Evolutionary conservation across 176 grass and related monocot species (phyloP).

Genomic region (Carex scoparia): DNA sequence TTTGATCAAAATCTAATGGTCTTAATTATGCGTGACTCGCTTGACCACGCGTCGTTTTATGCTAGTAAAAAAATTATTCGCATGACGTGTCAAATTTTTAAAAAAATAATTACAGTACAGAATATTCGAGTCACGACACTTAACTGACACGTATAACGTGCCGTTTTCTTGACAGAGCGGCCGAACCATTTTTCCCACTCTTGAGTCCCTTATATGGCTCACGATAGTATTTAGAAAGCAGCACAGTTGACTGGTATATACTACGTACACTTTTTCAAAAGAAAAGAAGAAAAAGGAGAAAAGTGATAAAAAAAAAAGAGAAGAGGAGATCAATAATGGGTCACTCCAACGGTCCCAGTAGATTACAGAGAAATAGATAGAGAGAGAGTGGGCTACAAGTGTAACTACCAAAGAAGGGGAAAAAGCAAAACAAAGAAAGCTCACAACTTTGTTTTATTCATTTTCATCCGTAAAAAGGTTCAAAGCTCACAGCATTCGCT

Average conservation of each 20-base stretch:
- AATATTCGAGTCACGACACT: too few relatives aligned
- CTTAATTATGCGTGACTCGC: too few relatives aligned
- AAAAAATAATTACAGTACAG: too few relatives aligned
- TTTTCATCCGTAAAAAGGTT: neutral
- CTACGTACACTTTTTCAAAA: neutral
- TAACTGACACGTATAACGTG: too few relatives aligned
- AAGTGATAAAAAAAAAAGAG: neutral
- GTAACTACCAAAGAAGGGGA: neutral
- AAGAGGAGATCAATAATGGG: constrained; percentile 1
- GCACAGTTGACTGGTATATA: neutral
- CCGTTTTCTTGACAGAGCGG: too few relatives aligned
- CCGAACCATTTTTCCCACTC: too few relatives aligned
- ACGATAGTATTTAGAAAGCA: too few relatives aligned
- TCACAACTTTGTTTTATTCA: constrained; percentile 17
- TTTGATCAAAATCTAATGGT: too few relatives aligned
- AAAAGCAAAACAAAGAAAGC: neutral
- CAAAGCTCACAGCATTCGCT: neutral
- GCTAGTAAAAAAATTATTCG: too few relatives aligned
- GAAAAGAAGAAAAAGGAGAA: neutral
- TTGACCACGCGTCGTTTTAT: too few relatives aligned
- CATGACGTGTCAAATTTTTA: too few relatives aligned
- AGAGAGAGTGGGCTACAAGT: neutral
- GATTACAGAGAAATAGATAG: neutral
- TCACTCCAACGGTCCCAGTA: neutral
- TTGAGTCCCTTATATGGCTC: too few relatives aligned